A percentile compares a stretch with the other conserved stretches of the same genome.
Evolutionary conservation across 129 eudicot genomes (phyloP).

Genomic region (carrot (Daucus carota)): DNA sequence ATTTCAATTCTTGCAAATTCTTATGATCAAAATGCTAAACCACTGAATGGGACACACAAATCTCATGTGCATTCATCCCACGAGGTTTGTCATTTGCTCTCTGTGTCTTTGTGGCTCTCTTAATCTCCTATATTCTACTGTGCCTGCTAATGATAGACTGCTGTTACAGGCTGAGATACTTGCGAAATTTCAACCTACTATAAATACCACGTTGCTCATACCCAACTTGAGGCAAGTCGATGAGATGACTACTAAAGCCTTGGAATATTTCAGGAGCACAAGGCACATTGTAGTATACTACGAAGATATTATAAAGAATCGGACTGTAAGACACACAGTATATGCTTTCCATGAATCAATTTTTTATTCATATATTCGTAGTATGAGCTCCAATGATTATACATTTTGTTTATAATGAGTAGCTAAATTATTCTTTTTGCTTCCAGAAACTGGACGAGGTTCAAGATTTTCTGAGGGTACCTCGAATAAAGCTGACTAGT

Average conservation of each 20-base stretch:
- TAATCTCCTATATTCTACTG: not conserved
- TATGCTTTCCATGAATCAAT: not conserved
- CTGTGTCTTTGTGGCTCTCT: constrained; percentile 8
- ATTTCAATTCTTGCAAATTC: constrained; percentile 86
- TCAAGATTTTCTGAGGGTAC: constrained; percentile 80
- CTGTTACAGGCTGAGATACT: constrained; percentile 70
- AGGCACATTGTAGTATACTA: constrained; percentile 71
- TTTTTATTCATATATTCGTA: not conserved
- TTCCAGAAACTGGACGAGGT: constrained; percentile 62
- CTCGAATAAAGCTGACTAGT: constrained; percentile 51
- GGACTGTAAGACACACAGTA: constrained; percentile 68
- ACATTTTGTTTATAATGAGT: not conserved
- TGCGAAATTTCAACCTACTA: constrained; percentile 67
- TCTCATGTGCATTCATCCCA: constrained; percentile 81
- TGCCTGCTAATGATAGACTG: not conserved
- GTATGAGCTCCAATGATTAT: not conserved
- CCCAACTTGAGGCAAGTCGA: constrained; percentile 65
- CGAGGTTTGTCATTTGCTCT: constrained; percentile 49
- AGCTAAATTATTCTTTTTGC: not conserved
- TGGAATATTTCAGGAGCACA: constrained; percentile 69
- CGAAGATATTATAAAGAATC: constrained; percentile 70
- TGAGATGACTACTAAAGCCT: constrained; percentile 51
- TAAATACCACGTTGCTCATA: constrained; percentile 54
- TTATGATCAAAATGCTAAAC: constrained; percentile 76
- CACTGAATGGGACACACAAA: constrained; percentile 85